These are phyloP conservation scores for Pseudopediastrum boryanum DNA, from an alignment of 139 green algal genomes.

Conservation along the genomic window DNA sequence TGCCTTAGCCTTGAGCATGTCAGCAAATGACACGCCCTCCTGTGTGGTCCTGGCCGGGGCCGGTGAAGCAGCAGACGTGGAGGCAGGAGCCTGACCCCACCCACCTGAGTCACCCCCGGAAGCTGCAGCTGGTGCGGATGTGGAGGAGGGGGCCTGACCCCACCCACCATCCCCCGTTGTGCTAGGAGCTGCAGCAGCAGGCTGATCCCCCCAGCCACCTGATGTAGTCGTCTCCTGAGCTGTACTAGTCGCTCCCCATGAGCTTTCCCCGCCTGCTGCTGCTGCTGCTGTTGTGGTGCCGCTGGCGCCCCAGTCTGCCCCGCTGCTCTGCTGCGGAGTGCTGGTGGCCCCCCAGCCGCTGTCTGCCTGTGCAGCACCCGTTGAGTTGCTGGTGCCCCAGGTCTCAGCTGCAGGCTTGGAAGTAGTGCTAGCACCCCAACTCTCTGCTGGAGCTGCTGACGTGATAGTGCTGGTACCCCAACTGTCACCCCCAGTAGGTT, in stretches of 20 bases:
- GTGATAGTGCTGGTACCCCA: no score
- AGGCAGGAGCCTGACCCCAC: slow-evolving; percentile 7
- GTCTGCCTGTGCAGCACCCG: no score
- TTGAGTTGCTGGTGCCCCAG: no score
- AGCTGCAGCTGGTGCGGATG: slow-evolving; percentile 2
- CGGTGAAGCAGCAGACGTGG: not conserved
- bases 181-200: not conserved
- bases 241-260: not conserved
- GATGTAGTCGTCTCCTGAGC: not conserved
- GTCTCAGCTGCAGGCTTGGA: no score
- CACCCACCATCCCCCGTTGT: not conserved
- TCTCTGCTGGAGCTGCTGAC: no score
- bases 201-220: not conserved
- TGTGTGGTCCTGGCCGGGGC: slow-evolving; percentile 17
- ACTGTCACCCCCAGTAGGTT: no score
- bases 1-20: slow-evolving; percentile 3
- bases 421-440: no score
- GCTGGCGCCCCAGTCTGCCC: no score
- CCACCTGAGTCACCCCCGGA: not conserved
- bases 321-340: no score
- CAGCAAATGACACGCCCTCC: slow-evolving; percentile 33
- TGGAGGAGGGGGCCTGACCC: not conserved
- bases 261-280: not conserved
- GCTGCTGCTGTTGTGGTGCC: no score
- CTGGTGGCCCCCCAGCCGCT: no score